Evolutionary conservation across 2,329 filamentous ascomycete genomes (phyloP), one percentile per base, ranked within the genome.

Genomic region (Keithomyces neogunnii): DNA sequence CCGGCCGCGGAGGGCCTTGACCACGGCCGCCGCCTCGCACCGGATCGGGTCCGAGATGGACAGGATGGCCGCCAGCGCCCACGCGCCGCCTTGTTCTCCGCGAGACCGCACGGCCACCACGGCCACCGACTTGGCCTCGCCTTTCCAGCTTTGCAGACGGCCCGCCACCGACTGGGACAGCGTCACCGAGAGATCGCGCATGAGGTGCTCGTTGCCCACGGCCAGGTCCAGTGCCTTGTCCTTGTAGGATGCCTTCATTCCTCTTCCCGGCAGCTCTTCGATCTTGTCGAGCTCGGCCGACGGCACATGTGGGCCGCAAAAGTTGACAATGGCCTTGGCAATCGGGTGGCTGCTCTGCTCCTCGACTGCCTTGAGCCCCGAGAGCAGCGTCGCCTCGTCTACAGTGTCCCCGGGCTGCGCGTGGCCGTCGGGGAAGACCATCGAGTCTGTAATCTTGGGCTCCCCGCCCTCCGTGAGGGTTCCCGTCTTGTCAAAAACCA

Each of bases 401-500:
- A 61, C 56, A 8, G 19, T 19, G 19, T 59, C 54, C 30, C 52
- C 53, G 6, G 58, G 45, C 7, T 40, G 49, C 26, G 52, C 55
- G 39, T 40, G 49, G 19, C 52, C 55, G 39, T 66, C 67, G 0
- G 66, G 65, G 43, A 73, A 74, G 3, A 77, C 48, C 40, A 66
- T 60, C 9, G 69, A 71, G 56, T 82, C 77, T 0, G 81, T 87
- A 28, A 92, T 82, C 31, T 74, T 79, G 0, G 88, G 86, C 57
- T 88, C 83, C 5, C 85, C 86, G 4, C 86, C 73, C 59, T 85
- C 73, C 0, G 89, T 93, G 52, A 95, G 71, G 0, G 89, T 95
- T 1, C 89, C 89, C 0, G 89, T 95, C 74, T 95, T 93, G 74
- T 95, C 89, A 63, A 95, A 93, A 1, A 93, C 86, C 39, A 93